Percentiles rank a stretch among this genome's conserved stretches.
Evolutionary conservation across 352 stramenopile genomes (phyloP).

Genomic region (Phytopythium oedochilum): DNA sequence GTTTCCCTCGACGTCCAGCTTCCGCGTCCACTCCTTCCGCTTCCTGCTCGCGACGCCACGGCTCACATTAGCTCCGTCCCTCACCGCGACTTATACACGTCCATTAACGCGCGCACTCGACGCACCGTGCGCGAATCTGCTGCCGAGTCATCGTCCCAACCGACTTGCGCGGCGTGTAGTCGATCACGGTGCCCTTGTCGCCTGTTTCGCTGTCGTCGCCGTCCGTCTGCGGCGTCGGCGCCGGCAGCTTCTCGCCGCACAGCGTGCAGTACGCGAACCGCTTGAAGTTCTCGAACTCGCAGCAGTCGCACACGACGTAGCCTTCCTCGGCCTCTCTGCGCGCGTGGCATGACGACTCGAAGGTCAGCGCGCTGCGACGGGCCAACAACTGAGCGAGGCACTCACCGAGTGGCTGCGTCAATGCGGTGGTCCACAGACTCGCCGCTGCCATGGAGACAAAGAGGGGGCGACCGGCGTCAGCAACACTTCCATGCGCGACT

Average conservation of each 20-base stretch:
- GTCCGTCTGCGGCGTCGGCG: conserved; percentile 17
- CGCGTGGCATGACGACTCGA: too few relatives aligned
- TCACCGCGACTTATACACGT: too few relatives aligned
- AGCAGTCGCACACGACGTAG: conserved; percentile 37
- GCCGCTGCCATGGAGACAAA: conserved; percentile 8
- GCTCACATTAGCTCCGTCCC: background rate
- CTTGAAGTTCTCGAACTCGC: conserved; percentile 76
- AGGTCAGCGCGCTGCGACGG: background rate
- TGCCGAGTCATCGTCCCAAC: conserved; percentile 9
- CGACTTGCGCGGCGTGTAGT: background rate
- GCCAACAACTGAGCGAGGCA: too few relatives aligned
- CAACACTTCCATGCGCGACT: too few relatives aligned
- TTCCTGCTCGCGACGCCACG: conserved; percentile 23
- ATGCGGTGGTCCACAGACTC: conserved; percentile 59
- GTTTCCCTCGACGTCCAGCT: conserved; percentile 51
- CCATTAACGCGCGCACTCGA: background rate
- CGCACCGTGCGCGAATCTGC: conserved; percentile 7
- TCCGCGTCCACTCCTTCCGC: conserved; percentile 64
- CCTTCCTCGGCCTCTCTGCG: conserved; percentile 54
- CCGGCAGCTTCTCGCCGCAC: conserved; percentile 48
- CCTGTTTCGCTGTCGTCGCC: conserved; percentile 14
- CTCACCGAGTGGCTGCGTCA: conserved; percentile 41
- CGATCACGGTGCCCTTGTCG: background rate
- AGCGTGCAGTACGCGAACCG: conserved; percentile 57
- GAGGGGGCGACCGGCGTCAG: background rate